phyloP scores from a whole-genome alignment of 1,139 yeast genomes.

The Geotrichum carabidarum region DNA sequence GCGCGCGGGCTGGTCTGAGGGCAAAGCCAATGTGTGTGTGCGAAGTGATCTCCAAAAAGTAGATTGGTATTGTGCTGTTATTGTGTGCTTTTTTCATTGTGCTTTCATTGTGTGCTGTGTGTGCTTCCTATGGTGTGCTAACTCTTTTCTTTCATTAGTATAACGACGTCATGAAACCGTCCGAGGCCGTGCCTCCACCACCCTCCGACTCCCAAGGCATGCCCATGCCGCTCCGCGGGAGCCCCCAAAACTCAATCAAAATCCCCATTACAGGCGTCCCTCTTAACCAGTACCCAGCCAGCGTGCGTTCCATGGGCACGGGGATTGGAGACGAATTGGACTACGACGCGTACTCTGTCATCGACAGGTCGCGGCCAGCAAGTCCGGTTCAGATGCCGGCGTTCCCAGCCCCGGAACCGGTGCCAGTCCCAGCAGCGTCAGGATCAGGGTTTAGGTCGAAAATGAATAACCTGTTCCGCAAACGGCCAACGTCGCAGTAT shows the following conservation, averaged over 20 bases:
- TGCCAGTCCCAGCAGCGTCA: background rate
- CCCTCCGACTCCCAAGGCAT: background rate
- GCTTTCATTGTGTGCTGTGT: background rate
- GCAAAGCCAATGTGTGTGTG: background rate
- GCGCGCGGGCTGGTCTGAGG: background rate
- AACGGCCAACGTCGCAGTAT: background rate
- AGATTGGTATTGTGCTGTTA: background rate
- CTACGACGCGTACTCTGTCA: constrained; percentile 7
- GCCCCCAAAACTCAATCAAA: constrained; percentile 3
- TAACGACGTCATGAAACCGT: background rate
- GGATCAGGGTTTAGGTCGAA: background rate
- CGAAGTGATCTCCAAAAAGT: background rate
- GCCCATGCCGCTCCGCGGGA: background rate
- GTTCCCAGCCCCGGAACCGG: background rate
- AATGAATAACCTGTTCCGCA: constrained; percentile 7
- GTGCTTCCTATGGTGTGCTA: constrained; percentile 1
- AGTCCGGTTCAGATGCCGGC: constrained; percentile 9
- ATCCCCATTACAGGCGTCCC: constrained; percentile 12
- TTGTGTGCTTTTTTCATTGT: background rate
- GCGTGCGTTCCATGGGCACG: constrained; percentile 2
- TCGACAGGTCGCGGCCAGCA: constrained; percentile 5
- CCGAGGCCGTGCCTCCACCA: background rate
- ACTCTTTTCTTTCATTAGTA: background rate
- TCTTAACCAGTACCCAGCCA: constrained; percentile 3
- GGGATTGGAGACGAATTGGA: constrained; percentile 8